Evolutionary conservation across 169 alveolate species (phyloP).

Genomic region (Plasmodium billcollinsi): DNA sequence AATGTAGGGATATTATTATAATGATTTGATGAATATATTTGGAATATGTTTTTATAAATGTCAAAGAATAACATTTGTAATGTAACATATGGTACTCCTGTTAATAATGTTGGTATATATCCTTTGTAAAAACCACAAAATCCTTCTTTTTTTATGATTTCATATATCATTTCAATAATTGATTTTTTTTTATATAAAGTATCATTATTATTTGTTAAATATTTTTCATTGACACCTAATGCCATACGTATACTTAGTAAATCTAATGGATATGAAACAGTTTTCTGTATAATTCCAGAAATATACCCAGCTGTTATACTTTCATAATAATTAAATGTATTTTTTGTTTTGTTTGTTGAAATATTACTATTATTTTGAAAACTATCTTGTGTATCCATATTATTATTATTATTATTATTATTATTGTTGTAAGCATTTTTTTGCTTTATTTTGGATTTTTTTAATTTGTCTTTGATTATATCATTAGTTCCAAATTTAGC

Average conservation of each 20-base stretch:
- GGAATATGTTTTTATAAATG: constrained; percentile 78
- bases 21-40: constrained; percentile 25
- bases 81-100: constrained; percentile 92
- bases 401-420: not conserved
- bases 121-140: constrained; percentile 90
- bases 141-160: constrained; percentile 88
- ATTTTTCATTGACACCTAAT: constrained; percentile 87
- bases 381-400: constrained; percentile 2
- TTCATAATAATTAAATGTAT: constrained; percentile 64
- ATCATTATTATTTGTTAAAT: constrained; percentile 73
- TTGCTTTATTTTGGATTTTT: constrained; percentile 68
- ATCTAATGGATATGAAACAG: constrained; percentile 89
- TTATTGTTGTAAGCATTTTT: not conserved
- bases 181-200: constrained; percentile 29
- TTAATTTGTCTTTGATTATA: constrained; percentile 80
- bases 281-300: constrained; percentile 90
- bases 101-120: constrained; percentile 83
- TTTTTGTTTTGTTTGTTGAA: not conserved
- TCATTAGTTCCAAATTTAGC: constrained; percentile 91
- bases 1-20: constrained; percentile 25
- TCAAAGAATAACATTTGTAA: constrained; percentile 90
- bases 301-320: constrained; percentile 87
- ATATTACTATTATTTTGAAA: constrained; percentile 9
- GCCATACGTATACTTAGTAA: constrained; percentile 90
- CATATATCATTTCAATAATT: constrained; percentile 54